A percentile compares a stretch with the other conserved stretches of the same genome.
Evolutionary conservation across 495 filamentous ascomycete genomes (phyloP).

Genomic region (Thozetella sp.): DNA sequence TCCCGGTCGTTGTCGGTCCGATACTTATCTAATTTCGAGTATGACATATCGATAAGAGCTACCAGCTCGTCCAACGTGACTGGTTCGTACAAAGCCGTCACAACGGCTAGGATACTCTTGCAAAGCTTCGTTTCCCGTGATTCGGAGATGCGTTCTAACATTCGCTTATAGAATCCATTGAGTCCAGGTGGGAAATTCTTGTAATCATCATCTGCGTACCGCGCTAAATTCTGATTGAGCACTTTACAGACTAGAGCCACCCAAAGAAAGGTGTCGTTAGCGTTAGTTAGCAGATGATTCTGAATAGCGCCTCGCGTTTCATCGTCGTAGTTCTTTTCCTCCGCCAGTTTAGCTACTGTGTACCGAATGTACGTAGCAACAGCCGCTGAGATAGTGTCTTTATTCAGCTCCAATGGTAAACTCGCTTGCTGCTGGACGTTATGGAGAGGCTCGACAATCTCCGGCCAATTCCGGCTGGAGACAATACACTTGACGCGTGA

Average conservation of each 20-base stretch:
- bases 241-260: not conserved
- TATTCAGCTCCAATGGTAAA: conserved; percentile 29
- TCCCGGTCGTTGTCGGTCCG: too few species aligned
- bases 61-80: not conserved
- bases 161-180: not conserved
- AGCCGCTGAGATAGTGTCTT: conserved; percentile 12
- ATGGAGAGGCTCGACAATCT: conserved; percentile 28
- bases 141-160: not conserved
- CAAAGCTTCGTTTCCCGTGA: not conserved
- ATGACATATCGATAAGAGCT: not conserved
- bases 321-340: conserved; percentile 4
- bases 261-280: not conserved
- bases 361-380: conserved; percentile 29
- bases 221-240: not conserved
- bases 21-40: too few species aligned
- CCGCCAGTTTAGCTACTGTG: conserved; percentile 23
- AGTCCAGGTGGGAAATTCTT: not conserved
- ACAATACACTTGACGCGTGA: conserved; percentile 35
- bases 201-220: not conserved
- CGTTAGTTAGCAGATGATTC: not conserved
- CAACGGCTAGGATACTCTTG: not conserved
- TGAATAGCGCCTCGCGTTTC: not conserved
- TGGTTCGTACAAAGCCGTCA: not conserved
- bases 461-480: conserved; percentile 36
- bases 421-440: conserved; percentile 7